phyloP scores from a whole-genome alignment of 106 monocot genomes.

The Allium cepa region DNA sequence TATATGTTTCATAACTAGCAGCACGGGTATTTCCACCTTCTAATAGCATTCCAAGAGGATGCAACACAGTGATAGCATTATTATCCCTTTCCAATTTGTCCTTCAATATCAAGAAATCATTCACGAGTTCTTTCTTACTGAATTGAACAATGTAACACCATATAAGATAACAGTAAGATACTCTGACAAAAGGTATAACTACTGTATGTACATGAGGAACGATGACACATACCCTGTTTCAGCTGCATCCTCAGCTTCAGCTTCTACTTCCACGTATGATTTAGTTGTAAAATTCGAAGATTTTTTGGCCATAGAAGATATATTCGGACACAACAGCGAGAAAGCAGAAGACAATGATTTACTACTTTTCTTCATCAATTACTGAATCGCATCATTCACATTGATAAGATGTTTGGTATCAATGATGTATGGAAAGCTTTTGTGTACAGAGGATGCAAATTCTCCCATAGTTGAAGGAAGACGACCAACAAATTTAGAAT shows the following conservation, averaged over 20 bases:
- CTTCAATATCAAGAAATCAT: conserved; percentile 71
- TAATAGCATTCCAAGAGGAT: conserved; percentile 64
- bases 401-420: conserved; percentile 87
- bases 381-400: conserved; percentile 32
- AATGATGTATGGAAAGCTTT: conserved; percentile 57
- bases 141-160: conserved; percentile 91
- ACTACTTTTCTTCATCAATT: conserved; percentile 67
- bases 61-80: conserved; percentile 53
- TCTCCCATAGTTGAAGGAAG: conserved; percentile 73
- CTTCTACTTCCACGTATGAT: conserved; percentile 49
- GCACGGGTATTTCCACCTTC: conserved; percentile 78
- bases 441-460: conserved; percentile 52
- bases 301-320: conserved; percentile 17
- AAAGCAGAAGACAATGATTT: conserved; percentile 89
- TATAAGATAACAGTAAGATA: too few species aligned
- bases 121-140: conserved; percentile 45
- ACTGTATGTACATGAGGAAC: too few species aligned
- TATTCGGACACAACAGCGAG: conserved; percentile 62
- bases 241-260: conserved; percentile 39
- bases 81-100: conserved; percentile 55
- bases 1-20: conserved; percentile 68
- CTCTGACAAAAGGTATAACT: too few species aligned
- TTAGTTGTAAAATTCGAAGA: conserved; percentile 4
- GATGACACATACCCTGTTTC: conserved; percentile 37
- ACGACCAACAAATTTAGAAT: conserved; percentile 71